Base-by-base conservation (phyloP, 208 protist genomes). In the Wallacemonas sp. region DNA sequence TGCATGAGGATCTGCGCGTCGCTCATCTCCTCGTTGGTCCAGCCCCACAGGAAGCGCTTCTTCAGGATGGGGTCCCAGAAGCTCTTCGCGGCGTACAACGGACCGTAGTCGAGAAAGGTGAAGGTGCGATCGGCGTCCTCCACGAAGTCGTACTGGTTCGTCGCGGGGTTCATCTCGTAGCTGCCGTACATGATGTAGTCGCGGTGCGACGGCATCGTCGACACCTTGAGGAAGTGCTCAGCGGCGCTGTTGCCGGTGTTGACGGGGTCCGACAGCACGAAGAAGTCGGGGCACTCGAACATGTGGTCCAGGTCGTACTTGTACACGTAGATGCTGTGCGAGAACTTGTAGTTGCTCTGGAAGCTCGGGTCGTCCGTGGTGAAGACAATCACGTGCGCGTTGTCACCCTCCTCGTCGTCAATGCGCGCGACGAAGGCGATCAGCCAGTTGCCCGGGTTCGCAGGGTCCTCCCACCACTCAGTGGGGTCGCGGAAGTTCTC, bases 251-350 rank as follows among this genome's bases (percentile, higher is more conserved):
- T 29, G 32, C 12, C 61, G 28, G 18, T 67, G 61, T 68, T 61
- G 59, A 18, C 32, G 49, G 61, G 61, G 42, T 50, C 29, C 8
- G 25, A 32, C 61, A 84, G 57, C 22, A 65, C 74, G 73, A 82
- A 88, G 50, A 81, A 88, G 64, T 82, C 74, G 46, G 75, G 78
- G 71, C 65, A 71, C 76, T 84, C 77, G 48, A 84, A 65, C 78
- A 80, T 84, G 22, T 55, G 38, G 55, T 76, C 54, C 10, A 57
- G 32, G 68, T 75, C 55, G 57, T 76, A 72, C 55, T 64, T 65
- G 61, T 82, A 70, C 44, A 67, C 16, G 70, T 74, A 84, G 22
- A 84, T 72, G 36, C 42, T 68, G 67, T 84, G 76, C 26, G 77
- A 79, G 65, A 76, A 82, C 31, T 45, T 65, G 69, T 82, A 88